Base-by-base conservation (phyloP, 495 filamentous ascomycete genomes). In the Beverwykella pulmonaria region DNA sequence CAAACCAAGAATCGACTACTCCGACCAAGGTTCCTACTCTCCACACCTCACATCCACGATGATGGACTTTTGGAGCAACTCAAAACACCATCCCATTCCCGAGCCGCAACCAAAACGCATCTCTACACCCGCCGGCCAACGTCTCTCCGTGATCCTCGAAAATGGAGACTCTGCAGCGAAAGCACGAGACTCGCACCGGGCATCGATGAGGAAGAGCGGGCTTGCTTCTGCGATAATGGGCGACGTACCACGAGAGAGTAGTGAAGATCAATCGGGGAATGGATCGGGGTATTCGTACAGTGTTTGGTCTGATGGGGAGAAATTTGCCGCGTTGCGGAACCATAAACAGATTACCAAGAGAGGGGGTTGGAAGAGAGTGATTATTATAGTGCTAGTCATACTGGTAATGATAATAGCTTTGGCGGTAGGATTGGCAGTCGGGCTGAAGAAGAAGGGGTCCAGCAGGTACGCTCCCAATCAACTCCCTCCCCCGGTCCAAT, bases 71-170 rank as follows among this genome's bases (percentile, higher is more conserved):
- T 71, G 63, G 63, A 46, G 53, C 30, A 26, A 36, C 17, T 47
- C 41, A 15, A 29, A 67, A n/a, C 54, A 57, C 23, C 48, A 61
- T 6, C 39, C 32, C 14, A 15, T 57, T 14, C 27, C 29, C 12
- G 61, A 67, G 20, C 58, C 62, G 5, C 65, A 61, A 19, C 19
- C 69, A 12, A 72, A 72, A 57, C 69, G 71, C 17, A 74, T 75
- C 5, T 71, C 72, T 0, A 71, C 74, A 27, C 72, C 74, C 15
- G 74, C 70, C 23, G 74, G 72, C 39, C 59, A 71, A 41, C 72
- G 75, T 12, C 65, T 77, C 15, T 73, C 74, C 26, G 69, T 72
- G n/a, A 75, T 77, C 48, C 67, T 75, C 23, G 75, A 77, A 58
- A 65, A 70, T 39, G 44, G 62, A 39, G 34, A 53, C 58, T 19